Conservation (phyloP, 176 grass and related monocot species). For the Rhynchospora pubera region DNA sequence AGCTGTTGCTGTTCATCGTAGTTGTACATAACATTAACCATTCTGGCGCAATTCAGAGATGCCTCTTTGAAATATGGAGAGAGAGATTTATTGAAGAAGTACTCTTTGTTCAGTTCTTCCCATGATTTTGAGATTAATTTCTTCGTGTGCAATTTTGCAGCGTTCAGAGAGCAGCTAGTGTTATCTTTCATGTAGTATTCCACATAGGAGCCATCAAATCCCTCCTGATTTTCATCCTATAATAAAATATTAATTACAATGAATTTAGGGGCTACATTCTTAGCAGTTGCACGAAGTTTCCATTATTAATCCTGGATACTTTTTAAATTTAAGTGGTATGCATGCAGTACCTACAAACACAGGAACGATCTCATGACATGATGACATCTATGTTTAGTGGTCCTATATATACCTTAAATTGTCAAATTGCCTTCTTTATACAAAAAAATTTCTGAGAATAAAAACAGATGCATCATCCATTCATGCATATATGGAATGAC, state of each 20-base stretch:
- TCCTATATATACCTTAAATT: no score
- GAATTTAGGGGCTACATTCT: no score
- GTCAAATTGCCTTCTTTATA: no score
- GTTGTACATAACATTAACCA: slow-evolving; percentile 56
- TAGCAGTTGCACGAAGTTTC: no score
- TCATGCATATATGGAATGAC: no score
- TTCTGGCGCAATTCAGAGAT: slow-evolving; percentile 32
- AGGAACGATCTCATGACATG: no score
- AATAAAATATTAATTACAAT: neutral
- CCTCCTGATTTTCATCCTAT: slow-evolving; percentile 63
- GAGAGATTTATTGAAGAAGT: slow-evolving; percentile 22
- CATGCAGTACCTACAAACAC: no score
- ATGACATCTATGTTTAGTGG: no score
- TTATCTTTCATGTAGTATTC: slow-evolving; percentile 52
- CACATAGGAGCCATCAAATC: slow-evolving; percentile 52
- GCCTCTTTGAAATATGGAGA: neutral
- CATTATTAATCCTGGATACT: no score
- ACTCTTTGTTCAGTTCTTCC: slow-evolving; percentile 58
- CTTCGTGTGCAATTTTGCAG: slow-evolving; percentile 28
- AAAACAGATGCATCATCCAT: no score
- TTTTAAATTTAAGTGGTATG: no score
- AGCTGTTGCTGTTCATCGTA: slow-evolving; percentile 31
- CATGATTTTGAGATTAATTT: slow-evolving; percentile 36
- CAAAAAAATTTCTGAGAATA: no score
- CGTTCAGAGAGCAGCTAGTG: neutral